phyloP scores from a whole-genome alignment of 1,284 basidiomycete genomes.

The Phellinidium pouzarii region DNA sequence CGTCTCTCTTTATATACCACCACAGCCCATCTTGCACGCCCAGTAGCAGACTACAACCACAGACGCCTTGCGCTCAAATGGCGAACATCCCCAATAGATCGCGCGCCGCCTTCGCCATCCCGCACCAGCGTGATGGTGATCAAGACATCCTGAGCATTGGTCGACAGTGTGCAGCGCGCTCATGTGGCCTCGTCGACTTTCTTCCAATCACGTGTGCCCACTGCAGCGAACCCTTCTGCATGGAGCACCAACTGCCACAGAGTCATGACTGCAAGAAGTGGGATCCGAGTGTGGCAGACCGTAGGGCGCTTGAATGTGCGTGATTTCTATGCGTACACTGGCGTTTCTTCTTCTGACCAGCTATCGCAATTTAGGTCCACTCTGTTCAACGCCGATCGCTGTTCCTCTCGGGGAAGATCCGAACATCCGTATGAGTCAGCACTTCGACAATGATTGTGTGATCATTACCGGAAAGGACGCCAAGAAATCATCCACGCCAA shows the following conservation, averaged over 20 bases:
- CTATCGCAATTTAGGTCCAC: constrained; percentile 50
- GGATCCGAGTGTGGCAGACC: constrained; percentile 60
- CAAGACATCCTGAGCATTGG: constrained; percentile 56
- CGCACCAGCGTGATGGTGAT: constrained; percentile 35
- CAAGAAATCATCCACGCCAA: constrained; percentile 46
- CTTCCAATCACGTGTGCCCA: constrained; percentile 78
- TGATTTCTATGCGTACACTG: constrained; percentile 12
- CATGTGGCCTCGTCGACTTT: constrained; percentile 69
- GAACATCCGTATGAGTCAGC: constrained; percentile 67
- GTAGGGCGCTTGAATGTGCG: constrained; percentile 68
- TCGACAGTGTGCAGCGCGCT: constrained; percentile 57
- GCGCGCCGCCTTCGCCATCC: constrained; percentile 16
- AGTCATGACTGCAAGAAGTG: constrained; percentile 62
- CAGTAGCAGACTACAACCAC: background rate
- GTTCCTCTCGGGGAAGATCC: constrained; percentile 69
- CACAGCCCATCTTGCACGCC: background rate
- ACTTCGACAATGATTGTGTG: constrained; percentile 57
- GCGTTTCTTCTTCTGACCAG: background rate
- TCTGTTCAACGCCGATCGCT: constrained; percentile 66
- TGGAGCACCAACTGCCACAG: constrained; percentile 64
- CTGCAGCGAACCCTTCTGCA: constrained; percentile 59
- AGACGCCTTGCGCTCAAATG: constrained; percentile 5
- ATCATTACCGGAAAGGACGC: constrained; percentile 52
- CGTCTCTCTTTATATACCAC: constrained; percentile 20
- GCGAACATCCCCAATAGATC: constrained; percentile 20